Base-by-base conservation (phyloP, 2,329 filamentous ascomycete genomes). In the Aspergillus puulaauensis region DNA sequence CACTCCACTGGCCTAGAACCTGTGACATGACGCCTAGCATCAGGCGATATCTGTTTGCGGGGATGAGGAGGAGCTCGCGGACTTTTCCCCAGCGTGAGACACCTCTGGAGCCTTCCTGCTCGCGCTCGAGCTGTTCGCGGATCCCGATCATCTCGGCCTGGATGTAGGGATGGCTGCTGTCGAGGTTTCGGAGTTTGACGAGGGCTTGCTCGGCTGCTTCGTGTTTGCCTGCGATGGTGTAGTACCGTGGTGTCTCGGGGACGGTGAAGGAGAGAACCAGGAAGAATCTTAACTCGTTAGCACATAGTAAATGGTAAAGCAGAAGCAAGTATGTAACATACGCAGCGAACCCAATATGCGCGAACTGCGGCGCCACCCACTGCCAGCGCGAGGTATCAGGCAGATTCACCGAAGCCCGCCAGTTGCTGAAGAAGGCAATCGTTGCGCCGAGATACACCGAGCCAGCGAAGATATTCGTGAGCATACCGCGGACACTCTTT, bases 271-370 rank as follows among this genome's bases (percentile, higher is more conserved):
- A 89, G 15, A 92, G 79, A 54, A 85, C 65, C 67, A 90, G 83
- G 69, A 92, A 91, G 59, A 93, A 75, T 3, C 83, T 83, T 4
- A 2, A 89, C 85, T 86, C 41, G 88, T 91, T 0, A 90, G 90
- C 0, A 91, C 82, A 11, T 11, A 31, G 3, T 6, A 24, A 24
- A 24, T 24, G 6, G 23, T 24, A 24, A 24, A 24, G 23, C 23
- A 24, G 23, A 24, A 24, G 23, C 23, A 24, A 7, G 23, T 7
- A 24, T 7, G 61, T n/a, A 14, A 40, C n/a, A 80, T 75, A 4
- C 86, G 87, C 65, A 86, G 66, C 57, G 65, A 47, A 47, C 24
- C 44, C 44, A 17, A 47, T 47, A 15, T 47, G 44, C 23, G 44
- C 44, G 12, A 47, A 47, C 44, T 47, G 44, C 4, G 44, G 44